These are phyloP conservation scores for Hymenoscyphus repandus DNA, from an alignment of 2,329 filamentous ascomycete genomes.

Conservation along the genomic window DNA sequence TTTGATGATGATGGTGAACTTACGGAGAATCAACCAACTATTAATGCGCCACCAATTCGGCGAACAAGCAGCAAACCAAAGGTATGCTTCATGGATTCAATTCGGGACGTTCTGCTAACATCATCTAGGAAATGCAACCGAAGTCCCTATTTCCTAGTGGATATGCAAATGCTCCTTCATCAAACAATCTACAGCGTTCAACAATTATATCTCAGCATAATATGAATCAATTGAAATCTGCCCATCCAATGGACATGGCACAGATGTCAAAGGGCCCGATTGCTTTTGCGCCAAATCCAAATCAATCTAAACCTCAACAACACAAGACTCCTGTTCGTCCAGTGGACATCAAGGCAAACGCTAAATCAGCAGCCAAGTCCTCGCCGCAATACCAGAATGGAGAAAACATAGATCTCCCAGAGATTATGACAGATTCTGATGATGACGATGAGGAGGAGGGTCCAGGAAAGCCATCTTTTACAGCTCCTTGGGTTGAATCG, in stretches of 20 bases:
- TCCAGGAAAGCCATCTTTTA: conserved; percentile 47
- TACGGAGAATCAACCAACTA: conserved; percentile 53
- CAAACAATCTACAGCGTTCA: conserved; percentile 42
- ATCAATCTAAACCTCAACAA: conserved; percentile 43
- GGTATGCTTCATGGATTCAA: conserved; percentile 27
- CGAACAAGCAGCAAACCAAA: conserved; percentile 61
- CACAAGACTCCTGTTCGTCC: conserved; percentile 67
- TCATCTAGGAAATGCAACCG: conserved; percentile 48
- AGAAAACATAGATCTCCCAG: conserved; percentile 85
- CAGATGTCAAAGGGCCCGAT: conserved; percentile 85
- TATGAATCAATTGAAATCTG: conserved; percentile 53
- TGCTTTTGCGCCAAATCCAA: conserved; percentile 72
- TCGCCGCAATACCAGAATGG: conserved; percentile 85
- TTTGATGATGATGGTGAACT: conserved; percentile 58
- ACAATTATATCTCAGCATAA: conserved; percentile 63
- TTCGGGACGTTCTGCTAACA: conserved; percentile 32
- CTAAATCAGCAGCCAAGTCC: conserved; percentile 55
- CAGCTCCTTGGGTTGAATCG: conserved; percentile 81
- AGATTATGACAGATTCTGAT: conserved; percentile 92
- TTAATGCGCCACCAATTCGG: conserved; percentile 80
- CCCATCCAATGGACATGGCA: conserved; percentile 75
- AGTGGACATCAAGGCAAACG: conserved; percentile 33
- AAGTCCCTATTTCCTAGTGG: conserved; percentile 58
- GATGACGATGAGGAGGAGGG: conserved; percentile 69
- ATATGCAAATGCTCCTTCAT: conserved; percentile 53